Conservation (phyloP, 768 basidiomycete genomes). For the Lentinula aciculospora region DNA sequence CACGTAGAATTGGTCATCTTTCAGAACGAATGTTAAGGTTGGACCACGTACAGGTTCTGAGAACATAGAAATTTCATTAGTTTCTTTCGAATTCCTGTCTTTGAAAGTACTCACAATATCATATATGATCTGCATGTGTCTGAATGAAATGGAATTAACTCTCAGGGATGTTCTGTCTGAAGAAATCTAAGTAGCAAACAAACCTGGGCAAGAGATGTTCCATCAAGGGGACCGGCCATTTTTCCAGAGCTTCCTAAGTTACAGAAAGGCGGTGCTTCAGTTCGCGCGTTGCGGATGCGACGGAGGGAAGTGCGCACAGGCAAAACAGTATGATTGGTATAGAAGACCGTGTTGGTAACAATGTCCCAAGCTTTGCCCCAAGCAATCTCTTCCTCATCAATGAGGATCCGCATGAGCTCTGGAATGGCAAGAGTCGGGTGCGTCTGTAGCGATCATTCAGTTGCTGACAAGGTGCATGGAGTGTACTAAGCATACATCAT, state of each 20-base stretch:
- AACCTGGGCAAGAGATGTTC: conserved; percentile 79
- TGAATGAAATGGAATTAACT: conserved; percentile 9
- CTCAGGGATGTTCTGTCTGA: neutral
- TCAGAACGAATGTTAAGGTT: neutral
- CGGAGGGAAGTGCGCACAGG: conserved; percentile 45
- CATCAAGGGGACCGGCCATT: conserved; percentile 88
- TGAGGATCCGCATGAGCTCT: conserved; percentile 87
- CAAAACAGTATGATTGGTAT: conserved; percentile 93
- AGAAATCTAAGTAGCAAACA: conserved; percentile 10
- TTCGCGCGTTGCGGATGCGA: neutral
- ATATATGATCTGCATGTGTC: conserved; percentile 90
- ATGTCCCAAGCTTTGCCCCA: conserved; percentile 90
- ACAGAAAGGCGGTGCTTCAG: neutral
- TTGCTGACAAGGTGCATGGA: neutral
- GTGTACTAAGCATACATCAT: conserved; percentile 52
- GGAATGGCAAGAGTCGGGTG: conserved; percentile 95
- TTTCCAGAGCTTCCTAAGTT: conserved; percentile 87
- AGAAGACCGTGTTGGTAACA: conserved; percentile 87
- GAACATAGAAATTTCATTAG: neutral
- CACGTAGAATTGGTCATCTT: neutral
- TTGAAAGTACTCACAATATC: conserved; percentile 61
- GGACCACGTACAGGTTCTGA: conserved; percentile 1
- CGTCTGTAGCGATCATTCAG: conserved; percentile 46
- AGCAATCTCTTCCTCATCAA: conserved; percentile 85
- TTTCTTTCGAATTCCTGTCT: no score